phyloP scores from a whole-genome alignment of 2,329 filamentous ascomycete species.

The Colletotrichum scovillei region DNA sequence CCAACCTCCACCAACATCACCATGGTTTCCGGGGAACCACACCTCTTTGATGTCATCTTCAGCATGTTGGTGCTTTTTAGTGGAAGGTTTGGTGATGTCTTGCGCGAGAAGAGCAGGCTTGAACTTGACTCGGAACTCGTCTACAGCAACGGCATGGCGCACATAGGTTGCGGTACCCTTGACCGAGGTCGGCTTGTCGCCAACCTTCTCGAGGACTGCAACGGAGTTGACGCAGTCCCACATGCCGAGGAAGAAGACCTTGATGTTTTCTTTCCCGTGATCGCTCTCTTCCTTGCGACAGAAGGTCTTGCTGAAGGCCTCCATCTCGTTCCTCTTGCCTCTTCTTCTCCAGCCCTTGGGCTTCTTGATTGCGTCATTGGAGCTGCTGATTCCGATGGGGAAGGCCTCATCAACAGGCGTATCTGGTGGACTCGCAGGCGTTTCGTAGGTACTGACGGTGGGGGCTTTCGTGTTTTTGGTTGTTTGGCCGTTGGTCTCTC shows the following conservation, averaged over 20 bases:
- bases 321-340: conserved; percentile 44
- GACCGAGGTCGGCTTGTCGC: conserved; percentile 48
- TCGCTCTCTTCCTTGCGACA: conserved; percentile 49
- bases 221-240: conserved; percentile 67
- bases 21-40: conserved; percentile 66
- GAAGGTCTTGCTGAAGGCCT: conserved; percentile 60
- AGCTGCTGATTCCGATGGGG: background rate
- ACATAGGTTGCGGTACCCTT: conserved; percentile 56
- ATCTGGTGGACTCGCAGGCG: background rate
- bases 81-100: conserved; percentile 39
- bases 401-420: background rate
- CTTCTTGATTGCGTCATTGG: conserved; percentile 16
- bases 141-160: conserved; percentile 63
- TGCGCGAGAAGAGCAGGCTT: conserved; percentile 59
- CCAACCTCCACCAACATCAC: conserved; percentile 66
- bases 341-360: background rate
- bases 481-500: too few relatives aligned
- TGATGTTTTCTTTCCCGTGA: conserved; percentile 47
- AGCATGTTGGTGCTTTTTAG: conserved; percentile 28
- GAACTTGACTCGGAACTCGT: conserved; percentile 66
- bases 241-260: conserved; percentile 63
- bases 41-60: conserved; percentile 59
- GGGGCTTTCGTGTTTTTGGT: background rate
- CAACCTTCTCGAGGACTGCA: conserved; percentile 49
- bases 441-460: background rate